phyloP scores from a whole-genome alignment of 2,329 filamentous ascomycete genomes.

The Microdochium bolleyi region DNA sequence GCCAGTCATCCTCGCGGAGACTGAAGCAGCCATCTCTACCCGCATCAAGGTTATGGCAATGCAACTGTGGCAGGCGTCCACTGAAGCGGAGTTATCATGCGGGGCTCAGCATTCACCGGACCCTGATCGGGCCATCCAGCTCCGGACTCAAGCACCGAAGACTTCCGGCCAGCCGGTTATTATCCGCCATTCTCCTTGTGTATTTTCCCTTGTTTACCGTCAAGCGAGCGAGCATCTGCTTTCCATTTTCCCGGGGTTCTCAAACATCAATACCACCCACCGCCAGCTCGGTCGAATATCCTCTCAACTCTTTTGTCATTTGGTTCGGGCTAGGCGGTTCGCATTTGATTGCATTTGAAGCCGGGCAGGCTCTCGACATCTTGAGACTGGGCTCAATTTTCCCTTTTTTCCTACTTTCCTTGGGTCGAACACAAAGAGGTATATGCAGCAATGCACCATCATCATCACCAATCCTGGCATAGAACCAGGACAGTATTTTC shows the following conservation, averaged over 20 bases:
- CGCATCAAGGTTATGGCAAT: slow-evolving; percentile 14
- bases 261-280: slow-evolving; percentile 2
- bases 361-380: slow-evolving; percentile 37
- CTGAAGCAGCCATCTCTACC: slow-evolving; percentile 14
- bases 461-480: slow-evolving; percentile 29
- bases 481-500: slow-evolving; percentile 34
- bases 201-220: slow-evolving; percentile 16
- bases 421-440: slow-evolving; percentile 41
- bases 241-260: slow-evolving; percentile 14
- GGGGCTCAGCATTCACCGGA: slow-evolving; percentile 13
- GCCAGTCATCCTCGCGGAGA: slow-evolving; percentile 20
- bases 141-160: slow-evolving; percentile 26
- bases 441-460: slow-evolving; percentile 56
- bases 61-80: slow-evolving; percentile 3
- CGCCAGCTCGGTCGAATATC: slow-evolving; percentile 17
- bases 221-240: slow-evolving; percentile 32
- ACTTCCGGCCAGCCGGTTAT: slow-evolving; percentile 18
- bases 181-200: slow-evolving; percentile 16
- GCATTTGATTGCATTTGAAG: slow-evolving; percentile 45
- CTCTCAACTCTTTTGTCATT: slow-evolving; percentile 14
- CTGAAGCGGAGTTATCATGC: slow-evolving; percentile 11
- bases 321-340: slow-evolving; percentile 43
- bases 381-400: slow-evolving; percentile 31
- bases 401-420: slow-evolving; percentile 13
- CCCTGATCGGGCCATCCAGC: slow-evolving; percentile 17